A percentile compares a stretch with the other conserved stretches of the same genome.
Conservation (phyloP, 768 basidiomycete species). For the Hebeloma cylindrosporum region DNA sequence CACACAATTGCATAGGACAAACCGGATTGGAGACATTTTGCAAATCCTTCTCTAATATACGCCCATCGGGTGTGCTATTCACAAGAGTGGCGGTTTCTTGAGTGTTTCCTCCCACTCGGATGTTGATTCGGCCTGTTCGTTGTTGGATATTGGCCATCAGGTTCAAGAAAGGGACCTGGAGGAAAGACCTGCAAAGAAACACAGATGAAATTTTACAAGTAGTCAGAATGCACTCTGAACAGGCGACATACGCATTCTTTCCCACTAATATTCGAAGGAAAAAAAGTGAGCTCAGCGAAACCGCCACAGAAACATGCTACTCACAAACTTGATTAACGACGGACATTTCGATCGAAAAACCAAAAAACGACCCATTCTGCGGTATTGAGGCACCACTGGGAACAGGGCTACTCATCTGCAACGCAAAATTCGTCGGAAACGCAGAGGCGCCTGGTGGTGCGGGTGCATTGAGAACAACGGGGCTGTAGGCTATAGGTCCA, state of each 20-base stretch:
- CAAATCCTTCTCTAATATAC: slow-evolving; percentile 50
- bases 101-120: slow-evolving; percentile 79
- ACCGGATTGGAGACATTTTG: slow-evolving; percentile 40
- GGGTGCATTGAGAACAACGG: slow-evolving; percentile 48
- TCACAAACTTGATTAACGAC: slow-evolving; percentile 49
- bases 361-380: slow-evolving; percentile 30
- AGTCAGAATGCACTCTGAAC: too few species aligned
- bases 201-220: slow-evolving; percentile 10
- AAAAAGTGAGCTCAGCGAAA: not conserved
- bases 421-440: slow-evolving; percentile 41
- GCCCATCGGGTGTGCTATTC: slow-evolving; percentile 45
- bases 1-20: too few species aligned
- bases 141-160: slow-evolving; percentile 67
- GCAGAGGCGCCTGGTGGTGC: slow-evolving; percentile 47
- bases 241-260: slow-evolving; percentile 44
- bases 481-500: slow-evolving; percentile 54
- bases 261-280: slow-evolving; percentile 36
- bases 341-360: slow-evolving; percentile 21
- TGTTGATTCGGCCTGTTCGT: slow-evolving; percentile 59
- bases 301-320: slow-evolving; percentile 26
- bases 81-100: slow-evolving; percentile 66
- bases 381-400: slow-evolving; percentile 35
- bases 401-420: slow-evolving; percentile 42
- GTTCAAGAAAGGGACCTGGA: slow-evolving; percentile 71
- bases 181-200: slow-evolving; percentile 33